Base-by-base conservation (phyloP, 2,329 filamentous ascomycete species). In the Penicillium digitatum region DNA sequence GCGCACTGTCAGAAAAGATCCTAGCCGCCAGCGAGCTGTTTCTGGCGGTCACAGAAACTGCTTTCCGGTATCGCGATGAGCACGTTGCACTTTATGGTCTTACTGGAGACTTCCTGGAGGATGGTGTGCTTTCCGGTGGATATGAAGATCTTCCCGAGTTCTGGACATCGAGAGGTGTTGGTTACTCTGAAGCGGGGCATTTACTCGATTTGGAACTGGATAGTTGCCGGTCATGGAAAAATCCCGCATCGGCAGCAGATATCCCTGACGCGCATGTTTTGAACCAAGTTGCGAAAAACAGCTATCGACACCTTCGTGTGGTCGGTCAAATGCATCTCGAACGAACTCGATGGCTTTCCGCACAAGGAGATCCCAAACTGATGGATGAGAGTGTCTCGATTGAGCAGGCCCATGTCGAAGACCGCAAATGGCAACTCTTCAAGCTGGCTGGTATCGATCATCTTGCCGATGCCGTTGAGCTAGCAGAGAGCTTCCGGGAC, bases 11-110 rank as follows among this genome's bases (percentile, higher is more conserved):
- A 34, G 72, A 75, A 37, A 74, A 78, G 32, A 72, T 82, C 34
- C 76, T 77, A 59, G 89, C 97, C 74, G 90, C 90, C 35, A 86
- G 88, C 61, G 87, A 90, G 57, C 81, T 95, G 5, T 83, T 92
- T 56, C 76, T 86, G 39, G 81, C 82, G 7, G 81, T 85, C 0
- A 77, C 90, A 34, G 79, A 85, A 59, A 80, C 80, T 3, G 84
- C 82, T 3, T 87, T 83, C 63, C 79, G 82, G 1, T 96, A 95
- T 71, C 87, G 94, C 38, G 78, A 82, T 58, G 81, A 83, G 34
- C 87, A 93, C 63, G 78, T 87, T 12, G 74, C 78, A 2, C 74
- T 84, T 3, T 97, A 96, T 69, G 90, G 90, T 2, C 80, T 96
- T 5, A 79, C 81, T 18, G 76, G 82, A 16, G 88, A 91, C 60